Base-by-base conservation (phyloP, 2,329 filamentous ascomycete species). In the Aspergillus sp. region DNA sequence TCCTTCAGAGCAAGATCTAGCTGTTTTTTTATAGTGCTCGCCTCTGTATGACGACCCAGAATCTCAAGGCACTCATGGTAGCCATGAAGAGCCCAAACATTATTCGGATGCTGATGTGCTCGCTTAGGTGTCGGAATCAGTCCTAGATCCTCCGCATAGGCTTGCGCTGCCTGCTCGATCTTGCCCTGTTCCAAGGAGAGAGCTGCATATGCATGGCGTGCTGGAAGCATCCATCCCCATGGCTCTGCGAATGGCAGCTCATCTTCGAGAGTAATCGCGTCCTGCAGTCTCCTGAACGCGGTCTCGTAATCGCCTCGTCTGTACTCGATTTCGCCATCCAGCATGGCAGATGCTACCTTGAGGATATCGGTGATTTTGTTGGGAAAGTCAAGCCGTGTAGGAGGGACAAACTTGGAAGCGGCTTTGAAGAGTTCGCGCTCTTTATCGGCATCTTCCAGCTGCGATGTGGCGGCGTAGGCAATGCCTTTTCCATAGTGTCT, bases 171-270 rank as follows among this genome's bases (percentile, higher is more conserved):
- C 52, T 87, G 76, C 11, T 81, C 77, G 1, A 82, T 72, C 5
- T 73, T 74, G 0, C 82, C 84, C 66, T 89, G 87, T 65, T 91
- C 89, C 15, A 90, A 75, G 15, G 89, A 71, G 1, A 91, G 75
- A 0, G 88, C 88, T 1, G 85, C 88, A 54, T 86, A 87, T 0
- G 88, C 87, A 70, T 91, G 89, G 2, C 87, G 77, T 0, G 84
- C 83, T 0, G 88, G 88, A 66, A 89, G 86, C 88, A 91, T 90
- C 88, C 88, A 91, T 0, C 86, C 86, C 87, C 87, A 90, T 0
- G 89, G 89, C 68, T 91, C 89, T 31, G 87, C 85, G 60, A 89
- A 91, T 0, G 84, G 84, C 19, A 91, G 77, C 0, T 70, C 72
- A 62, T 89, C 87, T 62, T 90, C 86, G 1, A 82, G 77, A 1